phyloP scores from a whole-genome alignment of 2,329 filamentous ascomycete species.

The Trichophyton simii region DNA sequence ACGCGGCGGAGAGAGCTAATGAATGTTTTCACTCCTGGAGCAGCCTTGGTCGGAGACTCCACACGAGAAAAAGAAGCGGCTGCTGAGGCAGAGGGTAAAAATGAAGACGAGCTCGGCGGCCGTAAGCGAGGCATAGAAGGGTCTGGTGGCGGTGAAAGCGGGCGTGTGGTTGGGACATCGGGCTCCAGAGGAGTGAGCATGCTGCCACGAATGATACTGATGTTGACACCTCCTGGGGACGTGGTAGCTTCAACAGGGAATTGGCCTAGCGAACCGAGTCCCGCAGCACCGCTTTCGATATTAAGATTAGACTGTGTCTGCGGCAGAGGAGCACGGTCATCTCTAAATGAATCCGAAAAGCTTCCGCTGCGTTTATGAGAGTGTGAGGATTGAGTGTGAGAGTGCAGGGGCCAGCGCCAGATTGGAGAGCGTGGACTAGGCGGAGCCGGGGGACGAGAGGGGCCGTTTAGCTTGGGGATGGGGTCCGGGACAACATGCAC shows the following conservation, averaged over 20 bases:
- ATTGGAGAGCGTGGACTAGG: conserved; percentile 21
- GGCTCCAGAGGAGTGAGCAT: conserved; percentile 71
- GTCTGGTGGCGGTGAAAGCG: conserved; percentile 34
- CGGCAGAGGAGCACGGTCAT: conserved; percentile 46
- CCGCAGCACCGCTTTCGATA: conserved; percentile 19
- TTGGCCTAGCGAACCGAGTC: conserved; percentile 36
- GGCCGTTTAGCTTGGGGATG: conserved; percentile 19
- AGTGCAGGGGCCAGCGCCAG: conserved; percentile 34
- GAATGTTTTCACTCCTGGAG: conserved; percentile 69
- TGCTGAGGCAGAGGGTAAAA: background rate
- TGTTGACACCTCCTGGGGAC: background rate
- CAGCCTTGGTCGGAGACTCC: conserved; percentile 16
- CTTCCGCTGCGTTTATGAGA: conserved; percentile 72
- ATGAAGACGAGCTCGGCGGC: background rate
- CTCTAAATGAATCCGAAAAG: conserved; percentile 70
- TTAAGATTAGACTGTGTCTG: conserved; percentile 35
- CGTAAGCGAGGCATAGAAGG: conserved; percentile 19
- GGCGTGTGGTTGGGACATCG: conserved; percentile 56
- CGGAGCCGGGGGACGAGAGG: conserved; percentile 19
- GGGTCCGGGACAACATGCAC: conserved; percentile 33
- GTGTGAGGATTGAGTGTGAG: conserved; percentile 15
- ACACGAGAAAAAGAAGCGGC: background rate
- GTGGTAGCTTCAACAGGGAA: conserved; percentile 56
- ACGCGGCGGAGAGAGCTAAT: conserved; percentile 76
- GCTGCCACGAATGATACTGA: conserved; percentile 72